Conservation (phyloP, 2,329 filamentous ascomycete species). For the Penicillium sp. region DNA sequence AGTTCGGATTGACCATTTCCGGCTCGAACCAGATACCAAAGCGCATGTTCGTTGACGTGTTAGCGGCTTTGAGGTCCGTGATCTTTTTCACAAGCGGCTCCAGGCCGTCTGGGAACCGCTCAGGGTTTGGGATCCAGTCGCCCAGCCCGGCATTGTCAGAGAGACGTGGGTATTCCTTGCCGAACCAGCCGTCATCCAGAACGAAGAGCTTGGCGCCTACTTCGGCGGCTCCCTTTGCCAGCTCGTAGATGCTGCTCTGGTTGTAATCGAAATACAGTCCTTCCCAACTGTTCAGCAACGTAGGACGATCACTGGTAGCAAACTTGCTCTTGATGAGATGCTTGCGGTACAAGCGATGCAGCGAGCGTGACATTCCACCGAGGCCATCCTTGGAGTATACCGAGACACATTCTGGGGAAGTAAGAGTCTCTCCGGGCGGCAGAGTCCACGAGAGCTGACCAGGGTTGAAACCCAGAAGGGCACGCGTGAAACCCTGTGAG, state of each 20-base stretch:
- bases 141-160: slow-evolving; percentile 60
- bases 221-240: slow-evolving; percentile 57
- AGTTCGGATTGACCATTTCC: slow-evolving; percentile 66
- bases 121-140: slow-evolving; percentile 61
- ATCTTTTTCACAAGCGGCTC: slow-evolving; percentile 52
- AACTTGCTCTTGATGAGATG: slow-evolving; percentile 60
- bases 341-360: slow-evolving; percentile 61
- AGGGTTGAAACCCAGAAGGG: slow-evolving; percentile 60
- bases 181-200: slow-evolving; percentile 67
- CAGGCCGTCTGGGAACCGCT: slow-evolving; percentile 59
- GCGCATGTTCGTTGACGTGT: slow-evolving; percentile 50
- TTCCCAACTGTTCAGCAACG: slow-evolving; percentile 66
- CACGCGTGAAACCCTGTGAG: slow-evolving; percentile 61
- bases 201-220: slow-evolving; percentile 64
- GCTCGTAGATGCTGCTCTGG: slow-evolving; percentile 52
- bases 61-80: slow-evolving; percentile 49
- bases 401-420: slow-evolving; percentile 61
- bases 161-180: slow-evolving; percentile 58
- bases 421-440: slow-evolving; percentile 55
- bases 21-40: slow-evolving; percentile 69
- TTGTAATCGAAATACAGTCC: slow-evolving; percentile 60
- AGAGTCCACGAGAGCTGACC: slow-evolving; percentile 60
- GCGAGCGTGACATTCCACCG: slow-evolving; percentile 60
- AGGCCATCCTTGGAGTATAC: slow-evolving; percentile 60
- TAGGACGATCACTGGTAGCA: slow-evolving; percentile 52